Evolutionary conservation across 2,329 filamentous ascomycete species (phyloP).

Genomic region (Xylaria sp.): DNA sequence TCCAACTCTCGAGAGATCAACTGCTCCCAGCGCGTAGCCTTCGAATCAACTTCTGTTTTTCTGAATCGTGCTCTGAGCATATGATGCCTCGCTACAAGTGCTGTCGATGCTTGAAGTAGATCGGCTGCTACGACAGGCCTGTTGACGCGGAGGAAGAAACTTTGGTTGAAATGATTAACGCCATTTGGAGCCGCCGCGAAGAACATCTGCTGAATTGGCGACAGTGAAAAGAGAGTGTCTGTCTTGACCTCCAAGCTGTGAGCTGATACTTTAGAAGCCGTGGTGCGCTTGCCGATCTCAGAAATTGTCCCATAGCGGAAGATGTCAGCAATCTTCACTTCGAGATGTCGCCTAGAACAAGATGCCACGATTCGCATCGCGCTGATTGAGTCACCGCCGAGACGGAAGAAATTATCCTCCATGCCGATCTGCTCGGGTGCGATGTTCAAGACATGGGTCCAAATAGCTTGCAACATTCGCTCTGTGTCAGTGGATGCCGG

Average conservation of each 20-base stretch:
- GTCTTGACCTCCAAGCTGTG: neutral
- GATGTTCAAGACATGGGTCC: neutral
- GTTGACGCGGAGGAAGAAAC: neutral
- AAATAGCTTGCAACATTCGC: neutral
- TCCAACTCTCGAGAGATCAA: neutral
- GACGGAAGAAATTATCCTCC: constrained; percentile 39
- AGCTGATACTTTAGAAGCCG: neutral
- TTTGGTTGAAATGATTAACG: neutral
- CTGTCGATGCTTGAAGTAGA: neutral
- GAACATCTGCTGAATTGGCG: constrained; percentile 32
- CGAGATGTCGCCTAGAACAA: neutral
- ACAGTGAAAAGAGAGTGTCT: neutral
- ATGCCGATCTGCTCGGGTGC: neutral
- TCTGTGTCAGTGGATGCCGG: neutral
- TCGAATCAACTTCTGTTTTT: neutral
- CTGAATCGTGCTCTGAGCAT: neutral
- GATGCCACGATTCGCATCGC: constrained; percentile 44
- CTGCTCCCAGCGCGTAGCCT: neutral
- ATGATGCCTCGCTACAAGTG: neutral
- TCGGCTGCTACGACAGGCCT: neutral
- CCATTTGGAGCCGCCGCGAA: neutral
- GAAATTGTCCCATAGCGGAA: constrained; percentile 1
- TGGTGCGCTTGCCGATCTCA: neutral
- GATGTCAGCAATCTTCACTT: constrained; percentile 32
- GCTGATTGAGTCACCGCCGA: constrained; percentile 47